Percentiles rank a stretch among this genome's conserved stretches.
These are phyloP conservation scores for Podospora bellae-mahoneyi DNA, from an alignment of 495 filamentous ascomycete species.

Conservation along the genomic window DNA sequence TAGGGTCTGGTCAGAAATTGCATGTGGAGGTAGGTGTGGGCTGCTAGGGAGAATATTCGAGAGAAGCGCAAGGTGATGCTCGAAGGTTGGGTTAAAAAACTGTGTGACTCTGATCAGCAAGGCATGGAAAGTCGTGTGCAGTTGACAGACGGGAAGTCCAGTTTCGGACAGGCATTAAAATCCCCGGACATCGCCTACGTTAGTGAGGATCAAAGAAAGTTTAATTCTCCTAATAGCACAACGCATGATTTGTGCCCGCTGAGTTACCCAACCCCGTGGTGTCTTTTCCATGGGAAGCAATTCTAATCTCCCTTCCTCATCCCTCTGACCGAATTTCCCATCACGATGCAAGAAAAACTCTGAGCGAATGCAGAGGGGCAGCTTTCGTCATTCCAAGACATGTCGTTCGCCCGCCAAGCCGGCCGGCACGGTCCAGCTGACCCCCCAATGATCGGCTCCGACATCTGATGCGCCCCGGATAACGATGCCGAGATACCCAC, in stretches of 20 bases:
- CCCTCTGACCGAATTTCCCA: not conserved
- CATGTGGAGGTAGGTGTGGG: not conserved
- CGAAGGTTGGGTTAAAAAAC: not conserved
- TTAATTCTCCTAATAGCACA: not conserved
- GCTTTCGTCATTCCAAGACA: not conserved
- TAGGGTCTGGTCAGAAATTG: not conserved
- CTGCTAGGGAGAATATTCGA: not conserved
- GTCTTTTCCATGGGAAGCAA: not conserved
- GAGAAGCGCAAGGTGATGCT: not conserved
- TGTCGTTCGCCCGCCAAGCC: constrained; percentile 12
- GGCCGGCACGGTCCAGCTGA: constrained; percentile 6
- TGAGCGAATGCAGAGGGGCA: not conserved
- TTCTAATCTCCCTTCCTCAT: not conserved
- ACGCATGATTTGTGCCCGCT: not conserved
- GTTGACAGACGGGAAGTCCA: not conserved
- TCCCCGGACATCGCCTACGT: not conserved
- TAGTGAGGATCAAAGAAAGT: not conserved
- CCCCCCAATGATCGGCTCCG: constrained; percentile 12
- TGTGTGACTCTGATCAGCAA: not conserved
- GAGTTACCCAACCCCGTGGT: not conserved
- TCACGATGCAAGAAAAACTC: not conserved
- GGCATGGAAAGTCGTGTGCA: not conserved
- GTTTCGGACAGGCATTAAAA: not conserved
- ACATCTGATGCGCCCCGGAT: not conserved
- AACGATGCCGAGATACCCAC: not conserved